Conservation (phyloP, 2,329 filamentous ascomycete genomes). For the Parafenestella ontariensis region DNA sequence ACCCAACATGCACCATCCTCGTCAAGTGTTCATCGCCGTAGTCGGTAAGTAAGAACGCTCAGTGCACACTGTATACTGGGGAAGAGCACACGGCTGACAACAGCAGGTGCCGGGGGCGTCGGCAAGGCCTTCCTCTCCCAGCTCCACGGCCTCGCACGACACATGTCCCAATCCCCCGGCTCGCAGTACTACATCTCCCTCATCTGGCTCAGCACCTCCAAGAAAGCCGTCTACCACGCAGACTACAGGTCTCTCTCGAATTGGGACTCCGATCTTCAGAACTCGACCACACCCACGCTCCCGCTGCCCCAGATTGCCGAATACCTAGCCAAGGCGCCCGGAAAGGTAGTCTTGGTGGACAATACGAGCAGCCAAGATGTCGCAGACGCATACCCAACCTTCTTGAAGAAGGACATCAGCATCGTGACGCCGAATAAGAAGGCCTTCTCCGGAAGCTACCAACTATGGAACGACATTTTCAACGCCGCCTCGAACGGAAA, state of each 20-base stretch:
- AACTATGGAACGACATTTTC: constrained; percentile 89
- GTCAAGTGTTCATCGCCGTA: constrained; percentile 57
- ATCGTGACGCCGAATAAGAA: constrained; percentile 99
- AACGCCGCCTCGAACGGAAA: constrained; percentile 69
- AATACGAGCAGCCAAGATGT: constrained; percentile 93
- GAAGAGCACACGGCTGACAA: constrained; percentile 5
- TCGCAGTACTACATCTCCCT: constrained; percentile 75
- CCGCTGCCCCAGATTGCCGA: constrained; percentile 73
- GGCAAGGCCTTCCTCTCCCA: constrained; percentile 90
- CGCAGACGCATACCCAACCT: constrained; percentile 80
- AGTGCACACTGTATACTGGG: neutral
- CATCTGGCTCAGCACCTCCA: constrained; percentile 85
- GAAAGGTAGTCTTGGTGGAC: constrained; percentile 85
- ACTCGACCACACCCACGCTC: constrained; percentile 70
- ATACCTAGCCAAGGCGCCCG: constrained; percentile 79
- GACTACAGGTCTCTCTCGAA: constrained; percentile 73
- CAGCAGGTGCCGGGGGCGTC: constrained; percentile 84
- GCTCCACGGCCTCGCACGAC: constrained; percentile 70
- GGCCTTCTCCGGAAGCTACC: constrained; percentile 83
- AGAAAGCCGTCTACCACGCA: constrained; percentile 77
- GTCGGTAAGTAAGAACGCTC: constrained; percentile 45
- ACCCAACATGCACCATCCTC: constrained; percentile 50
- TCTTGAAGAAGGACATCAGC: constrained; percentile 82
- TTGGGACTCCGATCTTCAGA: constrained; percentile 66
- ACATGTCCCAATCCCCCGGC: constrained; percentile 59